Base-by-base conservation (phyloP, 2,329 filamentous ascomycete genomes). In the Ophiognomonia clavigignenti-juglandacearum region DNA sequence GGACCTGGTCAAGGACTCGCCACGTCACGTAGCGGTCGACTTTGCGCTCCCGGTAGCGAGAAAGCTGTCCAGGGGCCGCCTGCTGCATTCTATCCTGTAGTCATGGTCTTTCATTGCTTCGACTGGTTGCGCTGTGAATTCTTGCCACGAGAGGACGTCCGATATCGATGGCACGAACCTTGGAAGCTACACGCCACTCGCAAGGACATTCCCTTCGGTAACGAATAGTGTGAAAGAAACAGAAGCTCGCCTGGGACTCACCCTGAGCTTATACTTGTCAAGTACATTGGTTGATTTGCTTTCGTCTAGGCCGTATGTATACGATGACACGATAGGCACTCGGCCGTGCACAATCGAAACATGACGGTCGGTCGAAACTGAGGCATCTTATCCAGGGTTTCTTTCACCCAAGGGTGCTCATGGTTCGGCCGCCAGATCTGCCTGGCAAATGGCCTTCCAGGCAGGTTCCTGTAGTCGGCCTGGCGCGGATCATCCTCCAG, bases 271-370 rank as follows among this genome's bases (percentile, higher is more conserved):
- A n/a, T n/a, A n/a, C n/a, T n/a, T n/a, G n/a, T n/a, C n/a, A n/a
- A n/a, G n/a, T n/a, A n/a, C n/a, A n/a, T n/a, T n/a, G n/a, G n/a
- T n/a, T n/a, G n/a, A n/a, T n/a, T n/a, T n/a, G n/a, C n/a, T n/a
- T n/a, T n/a, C n/a, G n/a, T n/a, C n/a, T n/a, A n/a, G n/a, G n/a
- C n/a, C n/a, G n/a, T n/a, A n/a, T n/a, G n/a, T n/a, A n/a, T n/a
- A n/a, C n/a, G n/a, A n/a, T n/a, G n/a, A n/a, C n/a, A n/a, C n/a
- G 29, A 39, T 2, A 4, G 37, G 24, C 43, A 45, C 14, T 22
- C n/a, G 22, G 34, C n/a, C 1, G 31, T 45, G 19, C 37, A 45
- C 18, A 45, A n/a, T 6, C 43, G 37, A 16, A 45, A 34, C 43
- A 45, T 40, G 18, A 39, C 27, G n/a, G 29, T 26, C 6, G 43